Conservation (phyloP, 139 green algal genomes). For the Dunaliella sp. region DNA sequence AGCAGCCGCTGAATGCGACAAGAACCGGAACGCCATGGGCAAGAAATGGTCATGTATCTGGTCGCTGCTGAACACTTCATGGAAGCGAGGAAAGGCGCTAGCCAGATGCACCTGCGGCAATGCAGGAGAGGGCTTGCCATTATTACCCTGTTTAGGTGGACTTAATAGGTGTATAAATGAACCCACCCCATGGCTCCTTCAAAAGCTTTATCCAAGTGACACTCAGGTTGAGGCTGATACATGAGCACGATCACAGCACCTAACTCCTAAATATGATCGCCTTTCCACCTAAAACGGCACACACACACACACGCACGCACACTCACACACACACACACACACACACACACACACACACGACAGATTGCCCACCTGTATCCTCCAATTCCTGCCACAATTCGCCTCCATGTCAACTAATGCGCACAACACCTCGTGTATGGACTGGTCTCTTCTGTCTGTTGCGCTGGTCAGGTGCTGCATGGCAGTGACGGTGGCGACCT, state of each 20-base stretch:
- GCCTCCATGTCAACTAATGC: constrained; percentile 50
- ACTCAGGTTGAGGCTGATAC: no score
- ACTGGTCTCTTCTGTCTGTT: not conserved
- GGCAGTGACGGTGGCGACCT: no score
- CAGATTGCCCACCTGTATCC: constrained; percentile 39
- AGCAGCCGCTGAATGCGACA: constrained; percentile 36
- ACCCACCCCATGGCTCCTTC: no score
- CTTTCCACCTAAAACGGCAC: no score
- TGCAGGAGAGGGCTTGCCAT: constrained; percentile 7
- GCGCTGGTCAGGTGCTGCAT: not conserved
- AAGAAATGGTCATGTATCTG: constrained; percentile 49
- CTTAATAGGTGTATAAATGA: no score
- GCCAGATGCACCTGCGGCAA: constrained; percentile 32
- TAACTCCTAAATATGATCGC: no score
- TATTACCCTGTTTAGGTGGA: no score
- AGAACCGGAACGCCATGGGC: constrained; percentile 42
- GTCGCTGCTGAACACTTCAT: constrained; percentile 37
- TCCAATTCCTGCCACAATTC: constrained; percentile 35
- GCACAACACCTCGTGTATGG: constrained; percentile 45
- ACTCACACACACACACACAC: no score
- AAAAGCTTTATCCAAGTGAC: no score
- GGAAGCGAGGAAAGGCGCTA: constrained; percentile 38
- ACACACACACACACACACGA: no score
- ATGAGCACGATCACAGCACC: no score
- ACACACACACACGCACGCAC: no score